Evolutionary conservation across 2,329 filamentous ascomycete species (phyloP).

Genomic region (Paracoccidioides lutzii): DNA sequence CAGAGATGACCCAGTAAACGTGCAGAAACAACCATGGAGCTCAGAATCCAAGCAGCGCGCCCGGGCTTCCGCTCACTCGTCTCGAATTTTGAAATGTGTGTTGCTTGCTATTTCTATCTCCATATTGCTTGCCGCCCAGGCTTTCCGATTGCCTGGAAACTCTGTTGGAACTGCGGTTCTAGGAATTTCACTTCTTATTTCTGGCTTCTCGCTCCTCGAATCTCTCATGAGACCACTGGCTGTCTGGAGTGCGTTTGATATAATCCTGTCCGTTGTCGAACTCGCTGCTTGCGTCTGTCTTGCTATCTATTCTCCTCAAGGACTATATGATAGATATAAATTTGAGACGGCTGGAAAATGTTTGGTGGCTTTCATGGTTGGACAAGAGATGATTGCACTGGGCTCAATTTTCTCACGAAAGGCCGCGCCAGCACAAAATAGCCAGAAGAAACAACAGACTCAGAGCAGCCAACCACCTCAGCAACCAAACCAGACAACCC

Average conservation of each 20-base stretch:
- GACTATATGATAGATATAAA: constrained; percentile 20
- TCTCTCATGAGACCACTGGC: constrained; percentile 24
- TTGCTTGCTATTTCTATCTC: constrained; percentile 15
- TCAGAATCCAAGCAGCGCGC: neutral
- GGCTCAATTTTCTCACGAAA: constrained; percentile 12
- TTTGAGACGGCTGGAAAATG: constrained; percentile 29
- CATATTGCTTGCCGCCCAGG: constrained; percentile 23
- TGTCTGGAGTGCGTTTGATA: constrained; percentile 28
- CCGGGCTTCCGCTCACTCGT: neutral
- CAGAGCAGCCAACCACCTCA: neutral
- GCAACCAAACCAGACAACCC: neutral
- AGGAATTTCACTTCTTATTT: constrained; percentile 27
- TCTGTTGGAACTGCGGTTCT: constrained; percentile 28
- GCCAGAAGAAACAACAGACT: neutral
- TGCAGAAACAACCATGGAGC: constrained; percentile 12
- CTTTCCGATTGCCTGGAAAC: constrained; percentile 23
- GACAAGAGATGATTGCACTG: constrained; percentile 26
- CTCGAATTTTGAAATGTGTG: constrained; percentile 8
- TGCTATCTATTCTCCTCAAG: constrained; percentile 23
- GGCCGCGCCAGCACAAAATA: neutral
- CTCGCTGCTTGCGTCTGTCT: constrained; percentile 27
- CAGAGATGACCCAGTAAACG: constrained; percentile 21
- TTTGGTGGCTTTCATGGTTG: constrained; percentile 27
- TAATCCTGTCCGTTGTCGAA: constrained; percentile 26
- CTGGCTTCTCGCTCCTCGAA: constrained; percentile 29